phyloP scores from a whole-genome alignment of 495 filamentous ascomycete genomes.

The Neohortaea acidophila region DNA sequence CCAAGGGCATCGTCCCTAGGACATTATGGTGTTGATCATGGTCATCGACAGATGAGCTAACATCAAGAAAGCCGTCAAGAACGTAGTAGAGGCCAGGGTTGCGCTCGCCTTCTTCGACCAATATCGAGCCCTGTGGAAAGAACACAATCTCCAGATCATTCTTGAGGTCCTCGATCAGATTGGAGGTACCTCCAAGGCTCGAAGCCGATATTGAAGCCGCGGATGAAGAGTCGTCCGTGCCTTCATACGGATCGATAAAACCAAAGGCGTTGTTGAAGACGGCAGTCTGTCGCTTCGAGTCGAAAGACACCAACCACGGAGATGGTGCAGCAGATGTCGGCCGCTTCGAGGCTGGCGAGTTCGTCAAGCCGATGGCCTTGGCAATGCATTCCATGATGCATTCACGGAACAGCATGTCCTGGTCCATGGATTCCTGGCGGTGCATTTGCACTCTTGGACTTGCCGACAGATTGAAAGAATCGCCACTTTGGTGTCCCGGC shows the following conservation, averaged over 20 bases:
- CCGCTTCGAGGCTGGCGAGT: conserved; percentile 37
- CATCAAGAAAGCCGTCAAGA: conserved; percentile 91
- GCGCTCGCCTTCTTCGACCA: conserved; percentile 94
- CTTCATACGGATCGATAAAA: conserved; percentile 82
- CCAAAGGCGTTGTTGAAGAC: conserved; percentile 86
- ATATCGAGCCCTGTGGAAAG: conserved; percentile 82
- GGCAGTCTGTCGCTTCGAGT: conserved; percentile 68
- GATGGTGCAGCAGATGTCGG: conserved; percentile 67
- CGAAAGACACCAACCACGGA: conserved; percentile 70
- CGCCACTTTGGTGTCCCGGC: conserved; percentile 34
- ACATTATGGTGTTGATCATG: conserved; percentile 21
- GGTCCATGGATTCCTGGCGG: conserved; percentile 60
- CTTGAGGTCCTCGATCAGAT: conserved; percentile 56
- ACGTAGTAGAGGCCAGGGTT: conserved; percentile 96
- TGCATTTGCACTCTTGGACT: conserved; percentile 37
- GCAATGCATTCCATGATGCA: conserved; percentile 91
- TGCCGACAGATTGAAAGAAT: conserved; percentile 34
- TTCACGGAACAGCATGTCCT: conserved; percentile 74
- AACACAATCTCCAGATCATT: conserved; percentile 96
- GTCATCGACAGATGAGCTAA: conserved; percentile 54
- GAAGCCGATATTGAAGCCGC: conserved; percentile 51
- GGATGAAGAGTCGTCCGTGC: conserved; percentile 72
- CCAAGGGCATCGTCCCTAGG: conserved; percentile 18
- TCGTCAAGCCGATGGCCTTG: conserved; percentile 76
- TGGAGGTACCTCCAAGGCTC: conserved; percentile 36